Evolutionary conservation across 2,329 filamentous ascomycete species (phyloP).

Genomic region (Beauveria brongniartii): DNA sequence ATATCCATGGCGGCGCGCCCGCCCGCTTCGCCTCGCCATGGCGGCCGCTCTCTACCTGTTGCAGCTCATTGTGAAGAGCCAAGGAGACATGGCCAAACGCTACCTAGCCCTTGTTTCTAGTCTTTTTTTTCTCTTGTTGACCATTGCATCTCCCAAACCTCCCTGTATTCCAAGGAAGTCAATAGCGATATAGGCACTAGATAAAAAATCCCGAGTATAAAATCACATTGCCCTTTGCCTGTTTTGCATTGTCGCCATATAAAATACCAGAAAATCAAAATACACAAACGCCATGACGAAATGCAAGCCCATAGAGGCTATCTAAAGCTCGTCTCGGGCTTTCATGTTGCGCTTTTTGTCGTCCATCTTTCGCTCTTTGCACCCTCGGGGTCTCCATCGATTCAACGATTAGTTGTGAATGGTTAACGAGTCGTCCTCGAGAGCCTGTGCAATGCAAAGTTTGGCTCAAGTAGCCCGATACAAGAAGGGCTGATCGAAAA

Average conservation of each 20-base stretch:
- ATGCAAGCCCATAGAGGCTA: conserved; percentile 9
- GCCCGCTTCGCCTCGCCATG: background rate
- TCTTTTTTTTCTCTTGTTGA: background rate
- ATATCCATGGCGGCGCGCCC: background rate
- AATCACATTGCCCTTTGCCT: conserved; percentile 5
- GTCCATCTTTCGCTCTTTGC: background rate
- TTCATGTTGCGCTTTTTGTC: background rate
- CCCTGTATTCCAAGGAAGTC: background rate
- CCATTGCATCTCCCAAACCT: background rate
- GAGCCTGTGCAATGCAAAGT: background rate
- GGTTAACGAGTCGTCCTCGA: background rate
- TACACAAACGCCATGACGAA: conserved; percentile 10
- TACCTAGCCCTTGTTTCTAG: background rate
- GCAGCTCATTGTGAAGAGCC: background rate
- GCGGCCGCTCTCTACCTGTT: background rate
- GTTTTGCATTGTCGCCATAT: conserved; percentile 5
- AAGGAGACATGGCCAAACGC: background rate
- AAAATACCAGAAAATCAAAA: conserved; percentile 5
- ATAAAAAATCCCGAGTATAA: conserved; percentile 8
- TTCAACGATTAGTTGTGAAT: background rate
- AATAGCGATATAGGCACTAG: background rate
- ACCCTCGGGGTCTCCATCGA: background rate
- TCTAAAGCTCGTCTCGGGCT: background rate
- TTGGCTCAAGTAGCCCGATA: background rate
- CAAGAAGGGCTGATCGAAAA: background rate